Evolutionary conservation across 306 rosid genomes (phyloP).

Genomic region (Canavalia ensiformis): DNA sequence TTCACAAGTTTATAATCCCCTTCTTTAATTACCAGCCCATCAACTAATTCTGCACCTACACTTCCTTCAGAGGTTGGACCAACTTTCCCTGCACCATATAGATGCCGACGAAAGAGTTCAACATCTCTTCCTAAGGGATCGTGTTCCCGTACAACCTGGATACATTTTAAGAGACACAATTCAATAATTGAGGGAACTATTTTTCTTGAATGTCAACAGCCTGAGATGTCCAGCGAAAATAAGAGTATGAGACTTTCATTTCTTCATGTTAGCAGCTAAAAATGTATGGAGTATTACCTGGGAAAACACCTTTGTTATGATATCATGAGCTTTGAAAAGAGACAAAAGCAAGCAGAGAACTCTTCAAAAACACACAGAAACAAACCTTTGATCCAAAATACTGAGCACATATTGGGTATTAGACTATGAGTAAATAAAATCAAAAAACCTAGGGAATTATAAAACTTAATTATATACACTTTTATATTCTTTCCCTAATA

Average conservation of each 20-base stretch:
- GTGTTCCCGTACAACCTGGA: slow-evolving; percentile 88
- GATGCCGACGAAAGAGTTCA: slow-evolving; percentile 81
- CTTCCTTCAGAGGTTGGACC: slow-evolving; percentile 73
- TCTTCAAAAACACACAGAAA: slow-evolving; percentile 6
- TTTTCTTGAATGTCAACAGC: slow-evolving; percentile 24
- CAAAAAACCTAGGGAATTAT: neutral
- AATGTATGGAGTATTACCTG: neutral
- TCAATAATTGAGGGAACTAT: slow-evolving; percentile 4
- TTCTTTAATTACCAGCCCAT: slow-evolving; percentile 80
- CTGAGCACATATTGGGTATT: neutral
- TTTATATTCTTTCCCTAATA: neutral
- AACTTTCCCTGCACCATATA: slow-evolving; percentile 58
- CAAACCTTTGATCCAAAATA: slow-evolving; percentile 5
- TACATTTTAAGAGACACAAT: slow-evolving; percentile 12
- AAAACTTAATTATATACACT: neutral
- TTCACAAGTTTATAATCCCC: slow-evolving; percentile 89
- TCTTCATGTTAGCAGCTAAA: neutral
- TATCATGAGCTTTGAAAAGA: neutral
- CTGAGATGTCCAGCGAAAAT: neutral
- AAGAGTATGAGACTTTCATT: neutral
- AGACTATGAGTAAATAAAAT: neutral
- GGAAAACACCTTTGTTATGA: slow-evolving; percentile 25
- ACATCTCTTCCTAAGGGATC: slow-evolving; percentile 91
- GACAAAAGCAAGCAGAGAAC: neutral
- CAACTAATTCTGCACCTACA: slow-evolving; percentile 78